Evolutionary conservation across 106 monocot species (phyloP).

Genomic region (Dendrobium chrysotoxum): DNA sequence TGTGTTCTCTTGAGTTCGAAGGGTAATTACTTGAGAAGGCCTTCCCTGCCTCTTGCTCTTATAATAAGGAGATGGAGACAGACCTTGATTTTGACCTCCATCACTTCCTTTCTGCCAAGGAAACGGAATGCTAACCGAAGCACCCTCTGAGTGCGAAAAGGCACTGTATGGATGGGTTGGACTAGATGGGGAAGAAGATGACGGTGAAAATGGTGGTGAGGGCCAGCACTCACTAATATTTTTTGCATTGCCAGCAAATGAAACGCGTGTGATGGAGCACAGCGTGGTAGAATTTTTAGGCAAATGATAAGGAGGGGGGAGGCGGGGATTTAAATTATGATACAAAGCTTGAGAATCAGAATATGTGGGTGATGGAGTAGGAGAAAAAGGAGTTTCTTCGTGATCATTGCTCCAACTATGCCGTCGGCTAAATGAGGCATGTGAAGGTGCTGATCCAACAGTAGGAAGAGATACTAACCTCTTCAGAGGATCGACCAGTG

Average conservation of each 20-base stretch:
- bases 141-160: conserved; percentile 49
- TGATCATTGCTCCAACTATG: background rate
- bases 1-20: conserved; percentile 18
- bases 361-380: conserved; percentile 18
- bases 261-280: conserved; percentile 4
- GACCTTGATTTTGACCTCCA: conserved; percentile 11
- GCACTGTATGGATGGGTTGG: conserved; percentile 14
- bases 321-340: background rate
- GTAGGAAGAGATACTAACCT: conserved; percentile 45
- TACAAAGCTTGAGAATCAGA: conserved; percentile 6
- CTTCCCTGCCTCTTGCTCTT: conserved; percentile 14
- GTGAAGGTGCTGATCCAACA: background rate
- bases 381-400: conserved; percentile 20
- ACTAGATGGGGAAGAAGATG: conserved; percentile 37
- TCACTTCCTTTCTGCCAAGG: conserved; percentile 2
- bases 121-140: conserved; percentile 34
- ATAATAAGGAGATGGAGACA: conserved; percentile 25
- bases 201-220: conserved; percentile 32
- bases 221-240: background rate
- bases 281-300: conserved; percentile 7
- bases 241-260: background rate
- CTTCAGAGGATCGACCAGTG: conserved; percentile 55
- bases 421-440: background rate
- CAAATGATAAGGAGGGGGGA: background rate
- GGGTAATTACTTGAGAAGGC: conserved; percentile 11